phyloP scores from a whole-genome alignment of 495 filamentous ascomycete genomes.

The Penicillium angulare region DNA sequence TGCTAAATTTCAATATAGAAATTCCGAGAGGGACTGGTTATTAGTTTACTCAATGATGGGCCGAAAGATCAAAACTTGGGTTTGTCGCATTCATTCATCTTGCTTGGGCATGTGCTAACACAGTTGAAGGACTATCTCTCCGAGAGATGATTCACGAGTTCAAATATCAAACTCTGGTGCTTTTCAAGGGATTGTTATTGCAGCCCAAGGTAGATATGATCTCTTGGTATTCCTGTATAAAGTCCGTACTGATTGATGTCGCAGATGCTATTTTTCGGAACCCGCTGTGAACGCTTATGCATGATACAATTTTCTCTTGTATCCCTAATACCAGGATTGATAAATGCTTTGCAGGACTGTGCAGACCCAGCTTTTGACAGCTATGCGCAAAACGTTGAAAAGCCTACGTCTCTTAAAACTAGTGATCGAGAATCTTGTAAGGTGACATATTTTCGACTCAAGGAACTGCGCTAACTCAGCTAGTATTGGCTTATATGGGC shows the following conservation, averaged over 20 bases:
- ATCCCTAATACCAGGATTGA: conserved; percentile 87
- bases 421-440: conserved; percentile 83
- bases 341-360: conserved; percentile 83
- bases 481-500: conserved; percentile 89
- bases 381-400: conserved; percentile 71
- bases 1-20: conserved; percentile 50
- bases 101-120: conserved; percentile 10
- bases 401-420: conserved; percentile 82
- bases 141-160: conserved; percentile 92
- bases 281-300: conserved; percentile 89
- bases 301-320: conserved; percentile 98
- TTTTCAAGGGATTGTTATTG: conserved; percentile 89
- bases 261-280: conserved; percentile 98
- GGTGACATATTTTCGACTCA: conserved; percentile 7
- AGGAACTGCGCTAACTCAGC: conserved; percentile 23
- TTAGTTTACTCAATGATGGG: conserved; percentile 63
- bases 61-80: conserved; percentile 86
- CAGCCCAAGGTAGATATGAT: conserved; percentile 77
- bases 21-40: conserved; percentile 85
- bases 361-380: conserved; percentile 86
- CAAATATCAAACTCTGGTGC: conserved; percentile 85
- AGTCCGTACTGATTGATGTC: conserved; percentile 7
- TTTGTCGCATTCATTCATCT: conserved; percentile 27
- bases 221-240: background rate
- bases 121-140: conserved; percentile 66